Evolutionary conservation across 768 basidiomycete genomes (phyloP), one percentile per base, ranked within the genome.

Genomic region (Tephrocybe sp.): DNA sequence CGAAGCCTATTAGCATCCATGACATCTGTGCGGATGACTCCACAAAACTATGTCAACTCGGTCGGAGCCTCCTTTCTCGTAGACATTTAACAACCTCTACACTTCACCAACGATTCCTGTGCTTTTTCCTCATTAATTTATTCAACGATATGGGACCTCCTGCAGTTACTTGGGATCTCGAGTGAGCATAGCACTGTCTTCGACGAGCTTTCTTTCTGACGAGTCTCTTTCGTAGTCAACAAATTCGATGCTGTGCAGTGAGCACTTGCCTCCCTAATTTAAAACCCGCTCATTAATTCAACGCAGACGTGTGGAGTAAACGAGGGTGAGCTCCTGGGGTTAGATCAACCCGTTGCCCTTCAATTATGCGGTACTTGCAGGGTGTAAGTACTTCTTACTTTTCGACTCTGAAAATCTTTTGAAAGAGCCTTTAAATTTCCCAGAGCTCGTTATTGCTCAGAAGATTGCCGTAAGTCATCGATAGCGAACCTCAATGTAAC

Each of bases 371-470:
- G 50, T 30, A 40, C 32, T 1, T 51, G 50, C 11, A 45, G 50
- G 40, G 40, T 19, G 50, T 51, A n/a, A 20, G 44, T 10, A 12
- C 4, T 19, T 19, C 14, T 10, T 30, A 10, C 14, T 34, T 34
- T 14, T 32, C 4, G 16, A 16, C 10, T 10, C 9, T 16, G 19
- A 19, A 3, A 4, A 16, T 16, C 7, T 4, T 12, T 31, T 23
- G 3, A 5, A 36, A 43, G 12, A n/a, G 36, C 26, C 13, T 22
- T 43, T 1, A 26, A 10, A 5, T 16, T 20, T 17, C 36, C n/a
- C 14, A 52, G 51, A 12, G 22, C 41, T 22, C 51, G 45, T 16
- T 52, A 52, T 40, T 52, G 51, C 26, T 52, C 51, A 5, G 26
- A 13, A 6, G 12, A 20, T 35, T 52, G 51, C 11, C 51, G 51